Conservation (phyloP, 495 filamentous ascomycete genomes). For the Xylaria acuta region DNA sequence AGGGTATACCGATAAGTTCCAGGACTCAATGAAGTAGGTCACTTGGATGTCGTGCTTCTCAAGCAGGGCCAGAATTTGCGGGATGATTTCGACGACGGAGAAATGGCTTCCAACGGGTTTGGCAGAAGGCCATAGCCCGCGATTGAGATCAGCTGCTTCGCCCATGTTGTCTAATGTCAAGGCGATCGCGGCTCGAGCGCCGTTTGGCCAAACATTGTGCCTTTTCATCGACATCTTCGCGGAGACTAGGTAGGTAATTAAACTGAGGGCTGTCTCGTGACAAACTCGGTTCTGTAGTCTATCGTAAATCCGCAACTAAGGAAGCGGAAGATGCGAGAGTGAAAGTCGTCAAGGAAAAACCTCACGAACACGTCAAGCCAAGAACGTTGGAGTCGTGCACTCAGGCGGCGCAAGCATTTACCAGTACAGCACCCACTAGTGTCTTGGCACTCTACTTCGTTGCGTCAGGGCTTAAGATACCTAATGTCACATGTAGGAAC, state of each 20-base stretch:
- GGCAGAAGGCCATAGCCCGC: constrained; percentile 32
- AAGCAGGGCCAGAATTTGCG: constrained; percentile 43
- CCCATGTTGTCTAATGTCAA: constrained; percentile 50
- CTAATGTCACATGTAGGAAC: too few species aligned
- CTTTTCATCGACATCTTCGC: neutral
- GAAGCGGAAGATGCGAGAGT: neutral
- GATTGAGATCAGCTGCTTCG: constrained; percentile 46
- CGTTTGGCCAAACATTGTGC: constrained; percentile 35
- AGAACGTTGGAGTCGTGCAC: too few species aligned
- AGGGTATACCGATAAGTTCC: constrained; percentile 43
- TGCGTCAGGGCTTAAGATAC: neutral
- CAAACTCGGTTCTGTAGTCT: neutral
- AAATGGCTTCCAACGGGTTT: constrained; percentile 35
- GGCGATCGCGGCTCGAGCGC: constrained; percentile 40
- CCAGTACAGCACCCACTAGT: too few species aligned
- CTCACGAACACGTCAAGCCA: too few species aligned
- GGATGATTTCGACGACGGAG: constrained; percentile 20
- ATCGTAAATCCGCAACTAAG: neutral
- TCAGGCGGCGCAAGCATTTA: too few species aligned
- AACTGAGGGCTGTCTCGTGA: neutral
- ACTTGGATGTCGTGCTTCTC: constrained; percentile 33
- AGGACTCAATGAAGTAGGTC: constrained; percentile 46
- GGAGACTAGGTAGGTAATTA: neutral
- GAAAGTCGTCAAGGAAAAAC: neutral
- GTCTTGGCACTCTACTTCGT: neutral